Evolutionary conservation across 2,329 filamentous ascomycete genomes (phyloP), one percentile per base, ranked within the genome.

Genomic region (Pyrenochaeta sp.): DNA sequence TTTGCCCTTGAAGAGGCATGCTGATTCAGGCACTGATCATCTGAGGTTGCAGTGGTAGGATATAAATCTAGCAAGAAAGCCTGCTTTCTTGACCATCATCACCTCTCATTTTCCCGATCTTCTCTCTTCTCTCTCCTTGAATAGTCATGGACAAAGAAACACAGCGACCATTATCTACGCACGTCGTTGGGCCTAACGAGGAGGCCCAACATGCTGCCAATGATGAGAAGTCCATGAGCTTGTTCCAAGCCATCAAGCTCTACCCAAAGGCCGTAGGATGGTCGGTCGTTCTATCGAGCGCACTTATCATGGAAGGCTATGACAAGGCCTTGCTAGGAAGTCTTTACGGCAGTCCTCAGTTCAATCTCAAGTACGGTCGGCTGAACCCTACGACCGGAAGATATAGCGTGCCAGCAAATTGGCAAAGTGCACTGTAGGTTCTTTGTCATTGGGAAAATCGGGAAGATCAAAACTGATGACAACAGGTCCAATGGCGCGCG

Each of bases 221-320:
- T 18, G 73, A 72, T 35, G 74, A 78, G 48, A 73, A 75, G 43
- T 67, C 60, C 26, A 77, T 78, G 74, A 71, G 71, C n/a, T 74
- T 96, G 48, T 58, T 81, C 59, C 83, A 95, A 74, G 90, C 89
- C 45, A 79, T 95, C 68, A 83, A 77, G 61, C 77, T 93, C 14
- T 96, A 96, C 64, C 90, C 89, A 38, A 92, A 94, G 75, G 90
- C 90, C 22, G 86, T 94, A 39, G 80, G 76, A 8, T 96, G 89
- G 89, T 90, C 86, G 59, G 65, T 95, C 29, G 77, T 95, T 41
- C 90, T 96, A 65, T 93, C 88, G 6, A 92, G 88, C 1, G 90
- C 87, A 66, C 90, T 96, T 65, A 84, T 83, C 58, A 96, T 96
- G 90, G 90, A 95, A 69, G 90, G 89, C 6, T 94, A 91, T 72